These are phyloP conservation scores for Pontederia paniculata DNA, from an alignment of 176 grass and related monocot genomes.

Conservation along the genomic window DNA sequence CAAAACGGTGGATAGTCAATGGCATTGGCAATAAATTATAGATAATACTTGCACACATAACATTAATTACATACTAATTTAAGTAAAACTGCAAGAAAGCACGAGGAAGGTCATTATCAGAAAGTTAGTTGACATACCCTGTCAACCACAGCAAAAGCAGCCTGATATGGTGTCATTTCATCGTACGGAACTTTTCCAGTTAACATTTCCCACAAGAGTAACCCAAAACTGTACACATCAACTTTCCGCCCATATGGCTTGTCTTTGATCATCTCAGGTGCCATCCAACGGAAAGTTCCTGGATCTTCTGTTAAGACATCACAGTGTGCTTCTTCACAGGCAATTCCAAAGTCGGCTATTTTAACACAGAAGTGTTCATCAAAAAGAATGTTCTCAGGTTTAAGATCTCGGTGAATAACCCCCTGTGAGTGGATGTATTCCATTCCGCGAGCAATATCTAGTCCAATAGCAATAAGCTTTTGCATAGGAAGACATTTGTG, in stretches of 20 bases:
- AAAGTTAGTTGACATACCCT: neutral
- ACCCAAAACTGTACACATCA: conserved; percentile 13
- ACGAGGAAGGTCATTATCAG: neutral
- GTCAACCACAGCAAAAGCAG: conserved; percentile 12
- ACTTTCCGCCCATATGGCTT: conserved; percentile 4
- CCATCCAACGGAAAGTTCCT: neutral
- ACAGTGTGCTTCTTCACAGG: neutral
- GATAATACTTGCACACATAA: too few relatives aligned
- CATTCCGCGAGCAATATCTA: conserved; percentile 1
- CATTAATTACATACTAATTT: neutral
- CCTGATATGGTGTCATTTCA: neutral
- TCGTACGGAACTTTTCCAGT: conserved; percentile 3
- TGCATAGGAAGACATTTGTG: neutral
- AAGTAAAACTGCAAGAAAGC: neutral
- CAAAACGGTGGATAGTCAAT: too few relatives aligned
- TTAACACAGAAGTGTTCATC: neutral
- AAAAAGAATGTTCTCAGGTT: neutral
- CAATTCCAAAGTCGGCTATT: neutral
- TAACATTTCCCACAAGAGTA: conserved; percentile 1
- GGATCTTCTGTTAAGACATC: neutral
- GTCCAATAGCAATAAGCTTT: neutral
- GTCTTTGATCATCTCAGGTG: conserved; percentile 8
- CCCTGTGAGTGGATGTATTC: neutral
- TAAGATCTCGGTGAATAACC: neutral
- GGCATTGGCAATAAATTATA: too few relatives aligned